Evolutionary conservation across 345 rosid species (phyloP).

Genomic region (Ceriops tagal): DNA sequence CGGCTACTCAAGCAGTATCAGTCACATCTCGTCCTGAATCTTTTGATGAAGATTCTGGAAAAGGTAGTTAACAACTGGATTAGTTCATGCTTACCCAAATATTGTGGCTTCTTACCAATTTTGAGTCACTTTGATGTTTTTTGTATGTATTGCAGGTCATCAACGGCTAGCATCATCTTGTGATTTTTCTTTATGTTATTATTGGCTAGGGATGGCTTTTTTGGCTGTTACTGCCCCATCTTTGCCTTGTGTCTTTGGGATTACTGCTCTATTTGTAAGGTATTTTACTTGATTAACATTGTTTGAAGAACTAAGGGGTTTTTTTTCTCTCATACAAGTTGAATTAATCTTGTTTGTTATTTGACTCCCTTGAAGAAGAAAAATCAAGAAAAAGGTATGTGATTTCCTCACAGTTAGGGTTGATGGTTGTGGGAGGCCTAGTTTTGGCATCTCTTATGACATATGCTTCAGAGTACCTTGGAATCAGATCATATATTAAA

Average conservation of each 20-base stretch:
- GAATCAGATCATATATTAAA: constrained; percentile 54
- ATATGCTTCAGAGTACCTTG: constrained; percentile 81
- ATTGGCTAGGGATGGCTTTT: constrained; percentile 71
- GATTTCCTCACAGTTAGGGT: constrained; percentile 50
- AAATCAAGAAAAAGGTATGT: not conserved
- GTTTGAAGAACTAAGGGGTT: not conserved
- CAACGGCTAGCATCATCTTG: constrained; percentile 51
- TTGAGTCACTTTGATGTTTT: not conserved
- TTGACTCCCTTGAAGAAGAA: not conserved
- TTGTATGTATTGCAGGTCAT: constrained; percentile 49
- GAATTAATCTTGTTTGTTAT: not conserved
- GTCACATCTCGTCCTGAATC: constrained; percentile 40
- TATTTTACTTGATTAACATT: constrained; percentile 22
- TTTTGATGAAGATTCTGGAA: constrained; percentile 57
- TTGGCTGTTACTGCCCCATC: constrained; percentile 64
- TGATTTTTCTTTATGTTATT: constrained; percentile 53
- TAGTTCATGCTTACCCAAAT: not conserved
- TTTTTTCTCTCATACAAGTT: not conserved
- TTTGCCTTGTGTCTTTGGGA: constrained; percentile 65
- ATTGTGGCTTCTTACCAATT: not conserved
- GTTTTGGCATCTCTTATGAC: constrained; percentile 85
- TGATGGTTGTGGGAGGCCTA: constrained; percentile 78
- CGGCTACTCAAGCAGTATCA: constrained; percentile 46
- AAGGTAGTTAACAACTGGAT: constrained; percentile 43
- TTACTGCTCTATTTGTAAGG: constrained; percentile 83